Percentiles rank a stretch among this genome's conserved stretches.
Conservation (phyloP, 2,329 filamentous ascomycete species). For the Cadophora gregata region DNA sequence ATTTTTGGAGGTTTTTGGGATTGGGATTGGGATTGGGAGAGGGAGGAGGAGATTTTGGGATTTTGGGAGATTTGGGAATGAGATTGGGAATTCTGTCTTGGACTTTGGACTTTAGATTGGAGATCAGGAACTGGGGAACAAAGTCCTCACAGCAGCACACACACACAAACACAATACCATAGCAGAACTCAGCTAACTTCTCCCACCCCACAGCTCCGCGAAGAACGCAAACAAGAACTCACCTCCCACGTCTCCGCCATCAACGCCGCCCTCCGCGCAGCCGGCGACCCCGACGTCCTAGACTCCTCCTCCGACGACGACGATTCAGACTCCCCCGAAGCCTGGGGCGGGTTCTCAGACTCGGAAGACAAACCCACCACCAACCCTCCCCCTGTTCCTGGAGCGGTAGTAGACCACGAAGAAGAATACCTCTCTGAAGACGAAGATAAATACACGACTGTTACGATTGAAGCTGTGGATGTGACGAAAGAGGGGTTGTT, state of each 20-base stretch:
- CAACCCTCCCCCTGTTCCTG: slow-evolving; percentile 50
- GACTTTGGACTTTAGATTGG: too few relatives aligned
- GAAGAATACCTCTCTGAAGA: slow-evolving; percentile 84
- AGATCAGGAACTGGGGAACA: too few relatives aligned
- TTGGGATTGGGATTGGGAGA: background rate
- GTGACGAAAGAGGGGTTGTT: slow-evolving; percentile 76
- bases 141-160: background rate
- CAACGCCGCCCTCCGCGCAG: slow-evolving; percentile 55
- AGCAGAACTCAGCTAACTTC: background rate
- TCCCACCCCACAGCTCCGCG: slow-evolving; percentile 70
- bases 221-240: slow-evolving; percentile 81
- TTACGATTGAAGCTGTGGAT: slow-evolving; percentile 89
- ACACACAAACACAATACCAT: too few relatives aligned
- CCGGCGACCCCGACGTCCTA: slow-evolving; percentile 47
- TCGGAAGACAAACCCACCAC: slow-evolving; percentile 48
- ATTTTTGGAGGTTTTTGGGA: background rate
- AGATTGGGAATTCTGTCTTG: too few relatives aligned
- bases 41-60: too few relatives aligned
- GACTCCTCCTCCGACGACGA: slow-evolving; percentile 53
- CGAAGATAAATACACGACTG: slow-evolving; percentile 93
- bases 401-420: slow-evolving; percentile 79
- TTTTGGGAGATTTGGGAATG: too few relatives aligned
- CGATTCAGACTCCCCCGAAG: too few relatives aligned
- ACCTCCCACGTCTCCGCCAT: slow-evolving; percentile 82
- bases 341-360: slow-evolving; percentile 64